Base-by-base conservation (phyloP, 2,329 filamentous ascomycete species). In the Talaromyces albobiverticillius region DNA sequence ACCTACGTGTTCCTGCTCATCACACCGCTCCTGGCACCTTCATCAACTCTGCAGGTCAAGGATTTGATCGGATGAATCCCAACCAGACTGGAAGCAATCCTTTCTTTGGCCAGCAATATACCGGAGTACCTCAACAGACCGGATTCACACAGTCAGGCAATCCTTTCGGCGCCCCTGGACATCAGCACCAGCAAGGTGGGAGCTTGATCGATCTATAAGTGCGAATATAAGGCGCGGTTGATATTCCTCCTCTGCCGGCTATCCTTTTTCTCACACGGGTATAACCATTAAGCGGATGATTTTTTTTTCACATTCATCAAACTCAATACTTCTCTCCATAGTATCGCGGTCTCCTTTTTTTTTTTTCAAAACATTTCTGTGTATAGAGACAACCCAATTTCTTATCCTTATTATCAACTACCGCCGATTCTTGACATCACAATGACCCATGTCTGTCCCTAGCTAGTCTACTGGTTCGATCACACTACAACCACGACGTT, bases 21-120 rank as follows among this genome's bases (percentile, higher is more conserved):
- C 94, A 99, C 71, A 99, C 94, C 0, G 91, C 94, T 1, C 94
- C 94, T 0, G 94, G 93, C 23, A 95, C 89, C 0, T 99, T 97
- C 70, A 87, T 99, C 75, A 99, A 99, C 75, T 95, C 90, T 57
- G 91, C 94, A 6, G 94, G 94, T 47, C 80, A 87, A 34, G 89
- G 90, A n/a, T 75, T 89, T 54, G 84, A 84, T 62, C 82, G 83
- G 55, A 73, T 96, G 41, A 89, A 91, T 59, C 78, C 79, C 3
- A 72, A 76, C 10, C 80, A 80, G 54, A 90, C 89, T 1, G 90
- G 86, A 2, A 94, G 83, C 76, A 97, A 97, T 67, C 94, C 94
- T 0, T 99, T 97, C 76, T 76, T 95, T 62, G 83, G 86, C 57
- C 84, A 85, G 57, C 90, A 95, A 68, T 94, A 87, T 64, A 95